Evolutionary conservation across 352 stramenopile species (phyloP), one percentile per base, ranked within the genome.

Genomic region (Globisporangium iwayamae): DNA sequence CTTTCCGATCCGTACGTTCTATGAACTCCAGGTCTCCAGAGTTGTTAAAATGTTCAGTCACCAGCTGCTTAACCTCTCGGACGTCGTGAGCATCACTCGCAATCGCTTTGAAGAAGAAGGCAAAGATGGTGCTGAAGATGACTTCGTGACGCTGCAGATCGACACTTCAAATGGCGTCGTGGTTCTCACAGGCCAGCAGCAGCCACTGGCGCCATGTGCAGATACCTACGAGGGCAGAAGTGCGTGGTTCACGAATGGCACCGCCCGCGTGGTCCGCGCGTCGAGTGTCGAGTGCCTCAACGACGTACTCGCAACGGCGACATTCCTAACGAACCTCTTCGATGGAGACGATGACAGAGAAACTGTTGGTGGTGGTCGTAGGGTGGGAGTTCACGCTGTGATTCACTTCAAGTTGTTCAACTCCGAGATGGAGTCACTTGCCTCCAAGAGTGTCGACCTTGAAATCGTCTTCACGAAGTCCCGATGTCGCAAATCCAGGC

Each of bases 261-360:
- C 51, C 36, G 46, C 32, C 2, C 34, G 45, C 10, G 47, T 51
- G 9, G 50, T 78, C 4, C 62, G 54, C 25, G 60, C 65, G 7
- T 46, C 64, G 4, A 59, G 69, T 56, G 25, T 73, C 52, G 22
- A 56, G 25, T 80, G 74, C 28, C 55, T 78, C 47, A 72, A 67
- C 34, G 34, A 18, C 18, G 67, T 68, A 10, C 47, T 82, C 13
- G 20, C 45, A 28, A 67, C 60, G 30, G 56, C 59, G 1, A 16
- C 11, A 43, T 66, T 62, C 28, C 25, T 38, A 13, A 20, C n/a
- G 3, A 50, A 47, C 28, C 56, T 48, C 13, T 14, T 48, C 20
- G 52, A 62, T 20, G 34, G n/a, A 4, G 4, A 28, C n/a, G n/a
- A n/a, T 6, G 13, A 16, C 3, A 43, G 13, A 14, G 20, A 36